Percentiles rank a stretch among this genome's conserved stretches.
These are phyloP conservation scores for Wakefieldia striispora DNA, from an alignment of 768 basidiomycete genomes.

Conservation along the genomic window DNA sequence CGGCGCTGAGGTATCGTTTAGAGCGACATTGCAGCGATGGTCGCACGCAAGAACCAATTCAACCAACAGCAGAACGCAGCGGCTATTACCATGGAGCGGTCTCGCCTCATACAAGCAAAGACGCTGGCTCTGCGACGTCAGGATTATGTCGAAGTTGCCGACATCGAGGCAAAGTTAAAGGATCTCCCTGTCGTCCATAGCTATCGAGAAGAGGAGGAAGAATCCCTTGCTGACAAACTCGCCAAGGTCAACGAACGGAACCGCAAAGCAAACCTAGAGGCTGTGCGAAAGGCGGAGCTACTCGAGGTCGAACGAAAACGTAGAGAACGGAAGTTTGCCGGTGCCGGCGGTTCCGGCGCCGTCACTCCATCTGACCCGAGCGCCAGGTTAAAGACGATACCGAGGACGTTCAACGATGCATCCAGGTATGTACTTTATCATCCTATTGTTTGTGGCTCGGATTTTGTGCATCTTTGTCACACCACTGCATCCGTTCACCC, in stretches of 20 bases:
- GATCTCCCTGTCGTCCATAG: constrained; percentile 36
- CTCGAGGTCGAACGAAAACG: constrained; percentile 67
- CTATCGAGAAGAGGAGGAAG: constrained; percentile 28
- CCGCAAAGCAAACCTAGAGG: constrained; percentile 78
- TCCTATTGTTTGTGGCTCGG: not conserved
- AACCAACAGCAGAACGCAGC: constrained; percentile 33
- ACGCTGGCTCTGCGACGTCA: constrained; percentile 74
- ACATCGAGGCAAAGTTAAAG: constrained; percentile 64
- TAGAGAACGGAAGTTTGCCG: constrained; percentile 59
- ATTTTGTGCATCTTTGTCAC: constrained; percentile 18
- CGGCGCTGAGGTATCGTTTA: constrained; percentile 32
- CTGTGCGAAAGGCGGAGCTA: constrained; percentile 73
- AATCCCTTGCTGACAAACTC: constrained; percentile 47
- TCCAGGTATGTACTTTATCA: constrained; percentile 53
- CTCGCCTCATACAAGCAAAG: constrained; percentile 66
- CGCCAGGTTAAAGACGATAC: constrained; percentile 64
- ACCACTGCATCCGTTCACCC: constrained; percentile 6
- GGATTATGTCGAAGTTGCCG: constrained; percentile 60
- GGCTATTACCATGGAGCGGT: constrained; percentile 52
- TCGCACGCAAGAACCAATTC: constrained; percentile 59
- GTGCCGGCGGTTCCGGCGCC: constrained; percentile 35
- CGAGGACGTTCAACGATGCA: constrained; percentile 51
- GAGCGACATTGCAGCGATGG: constrained; percentile 82
- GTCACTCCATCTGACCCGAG: constrained; percentile 56
- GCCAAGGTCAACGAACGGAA: constrained; percentile 89